Evolutionary conservation across 2,329 filamentous ascomycete genomes (phyloP), one percentile per base, ranked within the genome.

Genomic region (Paramyrothecium sp.): DNA sequence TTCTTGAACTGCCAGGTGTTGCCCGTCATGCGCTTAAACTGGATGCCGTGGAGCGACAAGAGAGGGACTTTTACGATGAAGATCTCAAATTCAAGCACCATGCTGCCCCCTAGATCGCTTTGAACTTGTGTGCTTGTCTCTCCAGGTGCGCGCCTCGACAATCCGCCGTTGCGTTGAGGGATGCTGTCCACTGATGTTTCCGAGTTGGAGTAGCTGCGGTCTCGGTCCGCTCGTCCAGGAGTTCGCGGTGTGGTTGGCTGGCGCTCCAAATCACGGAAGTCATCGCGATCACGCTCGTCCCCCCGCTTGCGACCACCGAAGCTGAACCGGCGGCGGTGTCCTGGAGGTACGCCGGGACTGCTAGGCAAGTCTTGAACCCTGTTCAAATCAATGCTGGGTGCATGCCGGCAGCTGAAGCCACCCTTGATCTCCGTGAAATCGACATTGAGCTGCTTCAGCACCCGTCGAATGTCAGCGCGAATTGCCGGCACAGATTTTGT

Each of bases 1-100:
- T 91, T 94, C 80, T 97, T 97, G 78, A 96, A 99, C 74, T 97
- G 93, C 93, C 94, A 98, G 58, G 95, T 98, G 58, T 96, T 94
- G 38, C 95, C 94, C 57, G 91, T 86, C 64, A 98, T 89, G 71
- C 95, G 92, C 82, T 99, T 99, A 80, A 99, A 99, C 73, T 98
- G 95, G 60, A 99, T 93, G 52, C 95, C 95, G 69, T 99, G 94
- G 57, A 99, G 77, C 47, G 90, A 92, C 59, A 99, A 86, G 54
- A 99, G 79, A 13, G 95, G 95, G 23, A 99, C 92, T 76, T 99
- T 99, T 71, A 99, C 95, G 65, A 99, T 95, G 64, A 97, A 88
- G 61, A 98, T 97, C 71, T 99, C 95, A 69, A 98, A 99, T 62
- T 91, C 88, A 54, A 98, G 79, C 44, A 91, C 82, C 83, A 96